These are phyloP conservation scores for Oryza meyeriana DNA, from an alignment of 176 grass and related monocot genomes.

Conservation along the genomic window DNA sequence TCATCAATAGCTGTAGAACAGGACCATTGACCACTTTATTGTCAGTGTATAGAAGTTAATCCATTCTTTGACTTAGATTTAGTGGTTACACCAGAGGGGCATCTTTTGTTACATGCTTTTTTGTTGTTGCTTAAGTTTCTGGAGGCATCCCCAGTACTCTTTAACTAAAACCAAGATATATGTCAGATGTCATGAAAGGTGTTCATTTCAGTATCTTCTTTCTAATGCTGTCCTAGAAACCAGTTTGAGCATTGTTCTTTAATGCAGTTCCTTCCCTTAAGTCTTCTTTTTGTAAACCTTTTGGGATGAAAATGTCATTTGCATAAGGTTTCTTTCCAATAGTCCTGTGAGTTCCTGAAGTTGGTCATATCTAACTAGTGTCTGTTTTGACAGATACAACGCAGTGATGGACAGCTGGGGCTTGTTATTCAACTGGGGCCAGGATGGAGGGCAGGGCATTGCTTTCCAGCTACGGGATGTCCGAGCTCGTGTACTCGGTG, in stretches of 20 bases:
- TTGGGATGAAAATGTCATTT: background rate
- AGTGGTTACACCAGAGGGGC: background rate
- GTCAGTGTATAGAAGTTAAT: constrained; percentile 2
- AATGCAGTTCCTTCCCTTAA: background rate
- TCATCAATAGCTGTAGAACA: background rate
- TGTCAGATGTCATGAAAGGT: background rate
- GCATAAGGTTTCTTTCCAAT: background rate
- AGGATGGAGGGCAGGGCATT: constrained; percentile 74
- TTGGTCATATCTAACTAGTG: background rate
- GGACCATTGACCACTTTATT: background rate
- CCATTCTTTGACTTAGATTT: constrained; percentile 1
- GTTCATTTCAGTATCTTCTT: background rate
- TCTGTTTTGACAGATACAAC: constrained; percentile 53
- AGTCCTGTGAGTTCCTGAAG: background rate
- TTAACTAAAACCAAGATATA: background rate
- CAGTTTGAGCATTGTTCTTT: background rate
- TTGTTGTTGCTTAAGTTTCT: background rate
- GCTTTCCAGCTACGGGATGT: constrained; percentile 72
- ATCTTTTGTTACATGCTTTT: background rate
- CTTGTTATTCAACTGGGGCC: constrained; percentile 88
- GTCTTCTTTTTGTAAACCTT: background rate
- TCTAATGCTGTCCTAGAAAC: background rate
- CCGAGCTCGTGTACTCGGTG: constrained; percentile 60
- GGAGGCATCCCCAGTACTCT: background rate
- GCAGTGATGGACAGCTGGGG: constrained; percentile 76